A percentile compares a stretch with the other conserved stretches of the same genome.
Conservation (phyloP, 2,329 filamentous ascomycete species). For the Zymoseptoria crescenta region DNA sequence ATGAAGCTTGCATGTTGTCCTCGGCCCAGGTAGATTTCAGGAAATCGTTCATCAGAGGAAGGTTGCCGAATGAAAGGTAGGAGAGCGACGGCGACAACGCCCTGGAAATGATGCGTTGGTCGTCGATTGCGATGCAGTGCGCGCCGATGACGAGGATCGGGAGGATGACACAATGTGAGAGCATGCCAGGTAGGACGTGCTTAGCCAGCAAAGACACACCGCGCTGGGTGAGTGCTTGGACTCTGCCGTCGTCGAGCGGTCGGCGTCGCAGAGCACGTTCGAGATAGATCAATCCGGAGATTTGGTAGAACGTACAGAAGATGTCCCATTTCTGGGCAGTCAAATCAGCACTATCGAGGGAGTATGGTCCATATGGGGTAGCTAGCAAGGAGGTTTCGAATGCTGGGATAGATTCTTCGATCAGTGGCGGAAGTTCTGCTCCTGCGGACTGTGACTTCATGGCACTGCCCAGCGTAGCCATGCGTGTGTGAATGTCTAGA, state of each 20-base stretch:
- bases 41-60: slow-evolving; percentile 10
- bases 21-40: slow-evolving; percentile 7
- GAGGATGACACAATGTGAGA: slow-evolving; percentile 10
- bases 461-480: slow-evolving; percentile 6
- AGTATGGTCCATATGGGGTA: background rate
- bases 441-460: background rate
- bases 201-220: slow-evolving; percentile 8
- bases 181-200: slow-evolving; percentile 2
- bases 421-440: background rate
- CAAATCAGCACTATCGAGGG: background rate
- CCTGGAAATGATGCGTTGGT: slow-evolving; percentile 4
- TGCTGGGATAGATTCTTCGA: background rate
- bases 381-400: background rate
- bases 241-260: slow-evolving; percentile 2
- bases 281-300: background rate
- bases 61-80: slow-evolving; percentile 9
- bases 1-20: slow-evolving; percentile 4
- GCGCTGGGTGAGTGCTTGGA: slow-evolving; percentile 5
- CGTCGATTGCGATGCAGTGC: slow-evolving; percentile 5
- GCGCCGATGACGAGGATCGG: slow-evolving; percentile 11
- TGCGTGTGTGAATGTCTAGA: slow-evolving; percentile 4
- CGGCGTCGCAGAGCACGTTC: background rate
- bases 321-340: background rate
- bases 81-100: slow-evolving; percentile 10
- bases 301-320: background rate